Evolutionary conservation across 1,139 yeast species (phyloP).

Genomic region (Kodamaea suecica): DNA sequence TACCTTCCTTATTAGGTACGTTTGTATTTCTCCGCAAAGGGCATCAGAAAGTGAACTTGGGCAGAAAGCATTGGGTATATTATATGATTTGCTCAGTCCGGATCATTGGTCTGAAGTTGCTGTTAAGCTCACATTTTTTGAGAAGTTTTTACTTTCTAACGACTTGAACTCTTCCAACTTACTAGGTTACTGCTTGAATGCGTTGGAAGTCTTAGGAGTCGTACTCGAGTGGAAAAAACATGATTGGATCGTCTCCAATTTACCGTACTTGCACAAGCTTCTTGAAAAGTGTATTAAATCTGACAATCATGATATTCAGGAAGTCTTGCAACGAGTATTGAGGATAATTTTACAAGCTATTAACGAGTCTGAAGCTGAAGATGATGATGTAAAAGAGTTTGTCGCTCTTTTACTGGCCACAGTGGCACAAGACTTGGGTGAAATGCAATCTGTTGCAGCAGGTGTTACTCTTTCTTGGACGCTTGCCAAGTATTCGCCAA

Average conservation of each 20-base stretch:
- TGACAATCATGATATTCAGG: constrained; percentile 82
- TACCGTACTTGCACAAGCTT: constrained; percentile 64
- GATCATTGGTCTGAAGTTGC: constrained; percentile 83
- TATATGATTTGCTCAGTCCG: constrained; percentile 70
- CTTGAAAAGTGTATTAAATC: constrained; percentile 81
- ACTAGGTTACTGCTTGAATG: constrained; percentile 79
- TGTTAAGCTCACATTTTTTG: constrained; percentile 81
- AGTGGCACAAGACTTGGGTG: constrained; percentile 79
- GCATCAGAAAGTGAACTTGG: constrained; percentile 85
- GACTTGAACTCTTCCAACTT: constrained; percentile 64
- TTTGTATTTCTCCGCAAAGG: constrained; percentile 82
- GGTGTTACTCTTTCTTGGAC: constrained; percentile 89
- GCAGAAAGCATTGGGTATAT: constrained; percentile 70
- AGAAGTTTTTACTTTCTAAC: constrained; percentile 74
- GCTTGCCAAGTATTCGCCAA: constrained; percentile 69
- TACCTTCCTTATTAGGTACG: constrained; percentile 84
- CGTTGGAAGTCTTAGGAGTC: constrained; percentile 85
- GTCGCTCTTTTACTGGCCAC: constrained; percentile 60
- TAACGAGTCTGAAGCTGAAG: constrained; percentile 47
- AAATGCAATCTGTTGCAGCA: constrained; percentile 82
- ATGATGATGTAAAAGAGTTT: constrained; percentile 62
- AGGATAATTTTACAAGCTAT: constrained; percentile 64
- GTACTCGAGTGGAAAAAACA: constrained; percentile 74
- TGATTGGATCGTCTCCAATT: constrained; percentile 72
- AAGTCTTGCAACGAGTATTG: constrained; percentile 72